A percentile compares a stretch with the other conserved stretches of the same genome.
Conservation (phyloP, 345 rosid genomes). For the Corchorus capsularis region DNA sequence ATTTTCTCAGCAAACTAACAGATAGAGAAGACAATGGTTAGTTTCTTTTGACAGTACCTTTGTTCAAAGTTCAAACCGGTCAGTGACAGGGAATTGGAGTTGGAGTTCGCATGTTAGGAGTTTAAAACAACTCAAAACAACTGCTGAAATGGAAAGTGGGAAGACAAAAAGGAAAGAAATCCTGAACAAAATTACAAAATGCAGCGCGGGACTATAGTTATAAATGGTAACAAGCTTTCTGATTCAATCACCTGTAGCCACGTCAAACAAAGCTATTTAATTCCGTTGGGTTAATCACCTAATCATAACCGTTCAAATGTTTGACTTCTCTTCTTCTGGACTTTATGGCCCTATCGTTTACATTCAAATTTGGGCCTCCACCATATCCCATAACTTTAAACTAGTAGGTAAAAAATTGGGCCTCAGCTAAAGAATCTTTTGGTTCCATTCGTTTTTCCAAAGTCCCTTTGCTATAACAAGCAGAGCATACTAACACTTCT, state of each 20-base stretch:
- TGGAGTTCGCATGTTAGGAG: not conserved
- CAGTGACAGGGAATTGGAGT: slow-evolving; percentile 9
- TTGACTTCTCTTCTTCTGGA: not conserved
- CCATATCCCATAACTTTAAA: not conserved
- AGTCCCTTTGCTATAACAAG: no score
- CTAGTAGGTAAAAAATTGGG: no score
- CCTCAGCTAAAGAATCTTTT: not conserved
- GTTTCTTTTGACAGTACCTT: slow-evolving; percentile 3
- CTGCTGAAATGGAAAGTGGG: not conserved
- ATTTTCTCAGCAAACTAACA: slow-evolving; percentile 1
- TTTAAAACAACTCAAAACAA: not conserved
- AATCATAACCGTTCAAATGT: no score
- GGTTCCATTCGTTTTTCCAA: not conserved
- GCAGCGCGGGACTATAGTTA: no score
- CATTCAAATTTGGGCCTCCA: slow-evolving; percentile 5
- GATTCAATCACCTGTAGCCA: no score
- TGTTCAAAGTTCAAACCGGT: slow-evolving; percentile 4
- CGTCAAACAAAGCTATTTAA: no score
- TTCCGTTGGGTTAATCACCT: no score
- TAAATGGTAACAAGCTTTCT: no score
- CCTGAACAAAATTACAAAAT: no score
- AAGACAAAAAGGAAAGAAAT: not conserved
- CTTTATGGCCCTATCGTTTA: not conserved
- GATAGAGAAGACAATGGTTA: not conserved
- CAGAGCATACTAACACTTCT: no score